Evolutionary conservation across 1,284 basidiomycete genomes (phyloP).

Genomic region (Agroathelia rolfsii): DNA sequence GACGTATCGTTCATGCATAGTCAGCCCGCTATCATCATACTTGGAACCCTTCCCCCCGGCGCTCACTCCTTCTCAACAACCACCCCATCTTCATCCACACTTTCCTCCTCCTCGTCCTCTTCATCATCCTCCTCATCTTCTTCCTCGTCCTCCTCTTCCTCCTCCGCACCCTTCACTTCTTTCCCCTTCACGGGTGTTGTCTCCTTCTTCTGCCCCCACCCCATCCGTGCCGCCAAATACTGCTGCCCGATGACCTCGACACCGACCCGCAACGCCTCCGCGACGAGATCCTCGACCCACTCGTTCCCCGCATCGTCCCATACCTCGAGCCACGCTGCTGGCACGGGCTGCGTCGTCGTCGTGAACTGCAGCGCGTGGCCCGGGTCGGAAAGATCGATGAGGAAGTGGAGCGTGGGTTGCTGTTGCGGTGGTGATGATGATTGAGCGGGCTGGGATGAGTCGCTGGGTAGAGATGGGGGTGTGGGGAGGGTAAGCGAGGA

Average conservation of each 20-base stretch:
- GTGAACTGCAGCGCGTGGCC: slow-evolving; percentile 67
- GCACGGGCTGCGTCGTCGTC: slow-evolving; percentile 74
- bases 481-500: slow-evolving; percentile 40
- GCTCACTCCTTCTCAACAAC: too few relatives aligned
- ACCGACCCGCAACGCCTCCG: slow-evolving; percentile 72
- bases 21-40: too few relatives aligned
- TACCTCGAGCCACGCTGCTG: slow-evolving; percentile 72
- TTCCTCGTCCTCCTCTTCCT: slow-evolving; percentile 13
- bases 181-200: slow-evolving; percentile 16
- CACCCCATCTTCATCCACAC: too few relatives aligned
- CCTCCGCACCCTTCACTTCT: slow-evolving; percentile 15
- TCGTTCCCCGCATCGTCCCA: slow-evolving; percentile 91
- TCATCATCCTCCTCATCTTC: slow-evolving; percentile 19
- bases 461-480: too few relatives aligned
- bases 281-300: slow-evolving; percentile 91
- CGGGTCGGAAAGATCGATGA: slow-evolving; percentile 78
- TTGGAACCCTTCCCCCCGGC: too few relatives aligned
- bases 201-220: slow-evolving; percentile 37
- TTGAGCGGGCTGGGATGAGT: too few relatives aligned
- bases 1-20: too few relatives aligned
- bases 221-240: slow-evolving; percentile 74
- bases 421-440: slow-evolving; percentile 12
- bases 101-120: slow-evolving; percentile 23
- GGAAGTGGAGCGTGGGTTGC: slow-evolving; percentile 68
- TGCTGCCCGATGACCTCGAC: slow-evolving; percentile 86